Evolutionary conservation across 176 grass and related monocot genomes (phyloP).

Genomic region (Ampelocalamus luodianensis): DNA sequence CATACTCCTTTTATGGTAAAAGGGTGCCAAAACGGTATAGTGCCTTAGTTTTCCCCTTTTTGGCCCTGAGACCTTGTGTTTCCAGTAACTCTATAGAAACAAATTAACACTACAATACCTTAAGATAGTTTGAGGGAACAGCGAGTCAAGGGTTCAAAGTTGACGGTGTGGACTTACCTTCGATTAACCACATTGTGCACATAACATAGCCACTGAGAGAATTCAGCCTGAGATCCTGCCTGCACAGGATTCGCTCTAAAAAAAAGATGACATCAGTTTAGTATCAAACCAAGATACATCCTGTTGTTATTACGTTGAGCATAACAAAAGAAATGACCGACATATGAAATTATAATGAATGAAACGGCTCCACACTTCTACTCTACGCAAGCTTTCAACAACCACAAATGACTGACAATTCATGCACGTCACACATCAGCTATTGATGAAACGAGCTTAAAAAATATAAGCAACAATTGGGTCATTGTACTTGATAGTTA

Average conservation of each 20-base stretch:
- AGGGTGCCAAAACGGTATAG: slow-evolving; percentile 20
- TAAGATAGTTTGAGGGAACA: slow-evolving; percentile 4
- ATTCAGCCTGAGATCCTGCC: slow-evolving; percentile 83
- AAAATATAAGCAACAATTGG: neutral
- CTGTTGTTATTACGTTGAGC: neutral
- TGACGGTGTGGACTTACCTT: slow-evolving; percentile 62
- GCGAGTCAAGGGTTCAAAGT: neutral
- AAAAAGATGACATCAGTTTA: slow-evolving; percentile 29
- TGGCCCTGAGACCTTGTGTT: slow-evolving; percentile 24
- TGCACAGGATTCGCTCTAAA: slow-evolving; percentile 88
- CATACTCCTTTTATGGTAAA: slow-evolving; percentile 2
- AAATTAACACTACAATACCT: slow-evolving; percentile 9
- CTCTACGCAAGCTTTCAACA: slow-evolving; percentile 7
- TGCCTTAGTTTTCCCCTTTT: slow-evolving; percentile 26
- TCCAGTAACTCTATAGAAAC: slow-evolving; percentile 31
- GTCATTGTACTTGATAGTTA: neutral
- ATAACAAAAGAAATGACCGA: neutral
- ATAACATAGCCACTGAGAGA: slow-evolving; percentile 93
- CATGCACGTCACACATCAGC: neutral
- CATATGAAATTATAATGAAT: slow-evolving; percentile 5
- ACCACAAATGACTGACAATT: slow-evolving; percentile 15
- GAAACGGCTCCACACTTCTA: neutral
- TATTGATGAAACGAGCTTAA: slow-evolving; percentile 15
- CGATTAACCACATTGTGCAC: slow-evolving; percentile 92
- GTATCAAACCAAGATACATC: slow-evolving; percentile 9